Base-by-base conservation (phyloP, 169 alveolate genomes). In the Plasmodium fragile region DNA sequence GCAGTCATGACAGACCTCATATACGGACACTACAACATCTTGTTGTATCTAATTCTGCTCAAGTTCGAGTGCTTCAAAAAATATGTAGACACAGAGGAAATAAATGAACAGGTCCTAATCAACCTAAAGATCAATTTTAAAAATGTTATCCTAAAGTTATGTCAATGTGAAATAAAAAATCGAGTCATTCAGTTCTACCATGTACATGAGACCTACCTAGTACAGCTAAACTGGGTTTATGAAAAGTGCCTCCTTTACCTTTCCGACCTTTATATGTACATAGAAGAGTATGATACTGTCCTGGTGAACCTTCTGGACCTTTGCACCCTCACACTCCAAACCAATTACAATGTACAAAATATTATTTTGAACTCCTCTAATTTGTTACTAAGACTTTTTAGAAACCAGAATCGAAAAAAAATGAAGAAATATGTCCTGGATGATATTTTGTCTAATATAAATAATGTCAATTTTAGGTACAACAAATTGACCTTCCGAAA, bases 231-330 rank as follows among this genome's bases (percentile, higher is more conserved):
- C 45, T 55, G 41, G 41, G 52, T 77, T 41, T 89, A 89, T 78
- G 94, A 89, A 39, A 89, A 89, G 49, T 78, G 87, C 22, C 72
- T 89, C 10, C 71, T 89, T 3, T 89, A 89, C 52, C 13, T 89
- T 22, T 78, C 69, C 49, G 82, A 89, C n/a, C 41, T 89, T 13
- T 89, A 89, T 65, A 49, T 39, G 8, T 89, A 59, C 71, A 65
- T 89, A 16, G 94, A 89, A n/a, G 81, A 77, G 71, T 89, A 89
- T 65, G 90, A 89, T 4, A 59, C 94, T 13, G 77, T 89, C 34
- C 71, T 89, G 81, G 82, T 89, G 18, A 89, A 89, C 32, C 81
- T 89, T 7, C 13, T 89, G 0, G 94, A 89, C 36, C 22, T 78
- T 0, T 89, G 94, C 72, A 25, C 81, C 28, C 34, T 89, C 0